Evolutionary conservation across 2,329 filamentous ascomycete species (phyloP).

Genomic region (Endothia cerciana): DNA sequence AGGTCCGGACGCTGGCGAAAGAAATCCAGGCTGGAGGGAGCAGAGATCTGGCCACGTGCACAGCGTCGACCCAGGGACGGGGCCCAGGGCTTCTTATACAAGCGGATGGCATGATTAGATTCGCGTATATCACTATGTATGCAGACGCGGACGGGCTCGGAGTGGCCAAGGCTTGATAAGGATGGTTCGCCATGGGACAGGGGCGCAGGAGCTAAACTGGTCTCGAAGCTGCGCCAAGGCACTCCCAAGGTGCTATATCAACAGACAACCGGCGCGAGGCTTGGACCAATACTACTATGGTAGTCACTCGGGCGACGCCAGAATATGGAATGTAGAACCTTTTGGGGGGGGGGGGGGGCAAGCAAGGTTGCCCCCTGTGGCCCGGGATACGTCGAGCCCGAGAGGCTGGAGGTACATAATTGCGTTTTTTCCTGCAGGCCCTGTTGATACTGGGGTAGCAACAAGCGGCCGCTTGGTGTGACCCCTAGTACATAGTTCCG

Average conservation of each 20-base stretch:
- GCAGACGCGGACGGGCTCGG: not conserved
- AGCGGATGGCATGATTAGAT: not conserved
- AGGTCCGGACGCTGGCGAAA: not conserved
- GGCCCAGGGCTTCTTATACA: constrained; percentile 1
- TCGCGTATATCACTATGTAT: not conserved
- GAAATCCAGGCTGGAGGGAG: not conserved
- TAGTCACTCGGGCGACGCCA: not conserved
- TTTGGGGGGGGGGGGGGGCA: not conserved
- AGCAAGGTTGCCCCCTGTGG: constrained; percentile 5
- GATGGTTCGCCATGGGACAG: constrained; percentile 14
- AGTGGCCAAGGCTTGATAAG: constrained; percentile 19
- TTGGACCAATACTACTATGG: not conserved
- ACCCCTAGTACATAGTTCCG: no score
- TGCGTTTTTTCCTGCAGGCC: not conserved
- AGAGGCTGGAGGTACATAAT: not conserved
- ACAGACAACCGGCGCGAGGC: not conserved
- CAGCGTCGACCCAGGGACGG: not conserved
- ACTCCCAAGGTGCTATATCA: not conserved
- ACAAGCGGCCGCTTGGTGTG: not conserved
- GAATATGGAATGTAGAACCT: not conserved
- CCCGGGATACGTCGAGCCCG: not conserved
- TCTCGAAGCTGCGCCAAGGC: constrained; percentile 19
- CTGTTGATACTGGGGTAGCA: no score
- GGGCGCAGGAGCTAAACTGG: constrained; percentile 18
- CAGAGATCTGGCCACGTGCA: not conserved